Conservation (phyloP, 2,329 filamentous ascomycete species). For the Ophiosphaerella narmari region DNA sequence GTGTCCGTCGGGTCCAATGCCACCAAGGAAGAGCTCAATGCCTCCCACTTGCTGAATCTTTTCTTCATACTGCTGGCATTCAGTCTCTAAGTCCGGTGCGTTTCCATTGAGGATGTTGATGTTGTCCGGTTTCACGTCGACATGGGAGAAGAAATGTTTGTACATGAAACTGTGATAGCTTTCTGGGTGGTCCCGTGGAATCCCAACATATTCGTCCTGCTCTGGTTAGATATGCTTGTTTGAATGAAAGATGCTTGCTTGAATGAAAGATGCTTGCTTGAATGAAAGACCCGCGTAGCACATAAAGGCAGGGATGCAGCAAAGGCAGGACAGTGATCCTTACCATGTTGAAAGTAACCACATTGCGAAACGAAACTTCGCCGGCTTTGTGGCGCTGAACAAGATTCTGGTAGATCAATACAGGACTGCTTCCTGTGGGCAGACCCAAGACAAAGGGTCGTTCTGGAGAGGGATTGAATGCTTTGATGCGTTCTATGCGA, state of each 20-base stretch:
- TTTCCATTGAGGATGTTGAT: conserved; percentile 87
- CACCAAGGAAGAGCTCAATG: conserved; percentile 84
- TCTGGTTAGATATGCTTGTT: conserved; percentile 24
- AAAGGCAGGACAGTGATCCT: conserved; percentile 22
- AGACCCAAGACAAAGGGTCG: conserved; percentile 82
- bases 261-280: conserved; percentile 8
- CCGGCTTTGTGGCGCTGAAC: conserved; percentile 73
- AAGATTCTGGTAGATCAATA: conserved; percentile 76
- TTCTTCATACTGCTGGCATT: conserved; percentile 79
- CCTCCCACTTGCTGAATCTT: conserved; percentile 75
- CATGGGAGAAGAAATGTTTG: conserved; percentile 85
- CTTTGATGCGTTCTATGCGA: conserved; percentile 71
- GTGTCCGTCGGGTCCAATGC: conserved; percentile 84
- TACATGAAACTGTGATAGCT: conserved; percentile 95
- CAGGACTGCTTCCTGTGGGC: conserved; percentile 80
- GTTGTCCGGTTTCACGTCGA: conserved; percentile 79
- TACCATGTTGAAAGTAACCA: conserved; percentile 92
- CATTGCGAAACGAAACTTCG: conserved; percentile 82
- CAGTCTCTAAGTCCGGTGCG: conserved; percentile 72
- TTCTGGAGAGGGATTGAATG: conserved; percentile 71
- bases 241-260: conserved; percentile 8
- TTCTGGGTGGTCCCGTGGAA: conserved; percentile 80
- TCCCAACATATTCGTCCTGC: conserved; percentile 83
- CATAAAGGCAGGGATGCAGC: conserved; percentile 17
- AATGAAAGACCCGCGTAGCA: conserved; percentile 22